These are phyloP conservation scores for Andrographis paniculata DNA, from an alignment of 305 asterid species.

Conservation along the genomic window DNA sequence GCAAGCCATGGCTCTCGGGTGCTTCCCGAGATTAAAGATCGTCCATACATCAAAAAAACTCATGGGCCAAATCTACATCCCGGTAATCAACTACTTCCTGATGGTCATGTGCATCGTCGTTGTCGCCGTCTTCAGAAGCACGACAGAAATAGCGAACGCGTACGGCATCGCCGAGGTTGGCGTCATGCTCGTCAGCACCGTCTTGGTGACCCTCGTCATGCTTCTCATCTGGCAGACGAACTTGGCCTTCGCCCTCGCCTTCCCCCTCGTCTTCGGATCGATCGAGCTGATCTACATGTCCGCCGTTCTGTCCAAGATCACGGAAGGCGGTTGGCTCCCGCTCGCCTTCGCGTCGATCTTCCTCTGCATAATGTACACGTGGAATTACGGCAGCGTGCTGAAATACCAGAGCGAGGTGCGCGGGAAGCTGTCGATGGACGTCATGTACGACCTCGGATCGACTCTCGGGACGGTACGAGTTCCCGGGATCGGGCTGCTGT, in stretches of 20 bases:
- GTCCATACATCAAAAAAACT: conserved; percentile 79
- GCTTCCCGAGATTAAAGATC: conserved; percentile 90
- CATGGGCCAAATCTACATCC: conserved; percentile 96
- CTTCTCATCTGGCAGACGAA: conserved; percentile 86
- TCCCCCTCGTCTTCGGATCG: conserved; percentile 60
- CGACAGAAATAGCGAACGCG: conserved; percentile 86
- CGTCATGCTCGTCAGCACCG: conserved; percentile 85
- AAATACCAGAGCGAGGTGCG: conserved; percentile 84
- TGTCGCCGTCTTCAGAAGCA: conserved; percentile 78
- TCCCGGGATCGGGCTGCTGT: conserved; percentile 83
- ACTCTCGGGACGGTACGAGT: conserved; percentile 74
- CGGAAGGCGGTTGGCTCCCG: conserved; percentile 96
- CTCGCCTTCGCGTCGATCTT: conserved; percentile 69
- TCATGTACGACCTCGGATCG: conserved; percentile 73
- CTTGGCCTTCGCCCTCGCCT: conserved; percentile 50
- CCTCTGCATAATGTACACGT: conserved; percentile 76
- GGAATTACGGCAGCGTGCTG: conserved; percentile 90
- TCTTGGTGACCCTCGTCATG: conserved; percentile 85
- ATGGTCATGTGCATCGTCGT: conserved; percentile 90
- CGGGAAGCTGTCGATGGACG: conserved; percentile 68
- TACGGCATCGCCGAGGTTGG: conserved; percentile 98
- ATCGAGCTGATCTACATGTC: conserved; percentile 71
- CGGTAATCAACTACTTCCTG: conserved; percentile 85
- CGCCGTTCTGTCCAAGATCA: conserved; percentile 70
- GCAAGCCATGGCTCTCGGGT: conserved; percentile 97